Evolutionary conservation across 2,329 filamentous ascomycete species (phyloP).

Genomic region (Botrytis fabae): DNA sequence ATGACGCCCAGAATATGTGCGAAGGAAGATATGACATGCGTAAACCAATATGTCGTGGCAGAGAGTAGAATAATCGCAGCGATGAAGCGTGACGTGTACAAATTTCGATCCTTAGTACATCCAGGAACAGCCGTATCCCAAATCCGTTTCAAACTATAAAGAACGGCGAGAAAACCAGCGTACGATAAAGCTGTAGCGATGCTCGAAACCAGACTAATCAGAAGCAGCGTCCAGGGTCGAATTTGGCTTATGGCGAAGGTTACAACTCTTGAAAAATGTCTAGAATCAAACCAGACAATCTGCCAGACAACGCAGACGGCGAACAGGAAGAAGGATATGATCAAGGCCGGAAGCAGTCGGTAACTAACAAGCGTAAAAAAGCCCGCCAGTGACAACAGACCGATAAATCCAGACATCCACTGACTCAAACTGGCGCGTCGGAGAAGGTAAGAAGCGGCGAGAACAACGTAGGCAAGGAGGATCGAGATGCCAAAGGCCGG

Average conservation of each 20-base stretch:
- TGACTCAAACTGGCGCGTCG: not conserved
- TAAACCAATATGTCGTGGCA: not conserved
- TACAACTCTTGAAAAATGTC: not conserved
- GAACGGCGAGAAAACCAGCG: not conserved
- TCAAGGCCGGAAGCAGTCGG: not conserved
- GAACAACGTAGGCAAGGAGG: not conserved
- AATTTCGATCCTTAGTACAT: not conserved
- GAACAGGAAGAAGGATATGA: not conserved
- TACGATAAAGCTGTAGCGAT: rapidly evolving
- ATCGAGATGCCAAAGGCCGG: not conserved
- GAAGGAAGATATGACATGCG: not conserved
- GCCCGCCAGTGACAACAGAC: not conserved
- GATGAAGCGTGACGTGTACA: not conserved
- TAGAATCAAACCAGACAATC: not conserved
- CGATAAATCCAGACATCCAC: not conserved
- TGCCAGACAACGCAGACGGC: not conserved
- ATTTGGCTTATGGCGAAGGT: not conserved
- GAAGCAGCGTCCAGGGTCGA: not conserved
- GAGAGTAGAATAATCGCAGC: not conserved
- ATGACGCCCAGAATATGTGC: not conserved
- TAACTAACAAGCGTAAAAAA: not conserved
- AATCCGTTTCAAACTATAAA: not conserved
- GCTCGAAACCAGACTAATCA: not conserved
- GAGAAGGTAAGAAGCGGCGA: not conserved
- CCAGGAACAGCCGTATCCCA: not conserved